Evolutionary conservation across 345 rosid species (phyloP), one percentile per base, ranked within the genome.

Genomic region (Arabis alpina): DNA sequence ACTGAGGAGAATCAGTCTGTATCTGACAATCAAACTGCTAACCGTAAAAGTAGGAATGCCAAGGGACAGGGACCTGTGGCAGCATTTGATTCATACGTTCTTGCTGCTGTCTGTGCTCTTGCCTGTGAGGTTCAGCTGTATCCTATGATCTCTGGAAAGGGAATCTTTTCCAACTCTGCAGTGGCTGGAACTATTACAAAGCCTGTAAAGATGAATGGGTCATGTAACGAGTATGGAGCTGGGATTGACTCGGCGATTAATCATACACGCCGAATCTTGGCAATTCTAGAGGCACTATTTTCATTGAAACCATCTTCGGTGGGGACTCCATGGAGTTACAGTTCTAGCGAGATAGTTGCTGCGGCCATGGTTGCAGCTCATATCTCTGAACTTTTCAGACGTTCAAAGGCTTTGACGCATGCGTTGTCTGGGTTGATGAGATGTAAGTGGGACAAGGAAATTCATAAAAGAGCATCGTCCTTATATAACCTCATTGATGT

Each of bases 321-420:
- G 54, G 97, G 98, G 61, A 88, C 96, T 16, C 85, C 94, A 53
- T 93, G 98, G 97, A 77, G 96, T 73, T 91, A 87, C 76, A 91
- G 97, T 73, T 93, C 98, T 24, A 86, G 85, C 60, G 98, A 93
- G 81, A 93, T 93, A 61, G 96, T 93, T 66, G 98, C 98, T 43
- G 98, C 98, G n/a, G 97, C 98, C 68, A 93, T 93, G 98, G 98
- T 93, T 75, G 98, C 98, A 2, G 98, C 98, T 64, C 98, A 93
- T 73, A 81, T 93, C 71, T 93, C 98, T 25, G 98, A 91, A 77
- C 77, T 93, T 49, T 89, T 93, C 76, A 83, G 96, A 75, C 86
- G 86, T 54, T 93, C 98, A 42, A 93, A 86, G 85, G 90, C 98
- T 60, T 87, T 96, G 78, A 89, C 80, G 85, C 91, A 80, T 64